A percentile compares a stretch with the other conserved stretches of the same genome.
phyloP scores from a whole-genome alignment of 306 rosid species.

The Cicer pinnatifidum region DNA sequence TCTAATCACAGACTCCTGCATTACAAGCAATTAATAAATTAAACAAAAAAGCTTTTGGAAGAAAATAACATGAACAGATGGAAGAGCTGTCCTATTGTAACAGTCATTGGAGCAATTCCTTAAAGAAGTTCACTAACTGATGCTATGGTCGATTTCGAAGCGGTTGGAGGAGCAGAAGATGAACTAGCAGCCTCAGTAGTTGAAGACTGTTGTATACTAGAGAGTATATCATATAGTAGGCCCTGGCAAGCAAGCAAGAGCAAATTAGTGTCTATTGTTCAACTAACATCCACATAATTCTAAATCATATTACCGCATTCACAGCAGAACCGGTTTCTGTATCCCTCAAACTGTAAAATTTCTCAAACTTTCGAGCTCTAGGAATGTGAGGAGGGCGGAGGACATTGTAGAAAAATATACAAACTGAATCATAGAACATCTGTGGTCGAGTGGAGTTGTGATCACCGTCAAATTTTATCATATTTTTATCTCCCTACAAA shows the following conservation, averaged over 20 bases:
- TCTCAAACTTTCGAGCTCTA: conserved; percentile 67
- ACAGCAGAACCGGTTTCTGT: conserved; percentile 65
- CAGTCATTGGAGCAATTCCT: conserved; percentile 55
- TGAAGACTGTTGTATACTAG: conserved; percentile 64
- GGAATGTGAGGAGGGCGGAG: conserved; percentile 79
- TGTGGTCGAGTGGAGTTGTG: conserved; percentile 98
- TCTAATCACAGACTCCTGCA: conserved; percentile 62
- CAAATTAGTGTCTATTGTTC: conserved; percentile 30
- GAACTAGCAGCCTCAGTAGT: conserved; percentile 76
- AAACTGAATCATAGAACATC: conserved; percentile 81
- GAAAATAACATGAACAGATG: conserved; percentile 27
- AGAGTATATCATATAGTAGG: conserved; percentile 69
- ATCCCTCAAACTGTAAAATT: conserved; percentile 74
- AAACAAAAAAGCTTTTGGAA: conserved; percentile 22
- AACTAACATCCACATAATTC: conserved; percentile 23
- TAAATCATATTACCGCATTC: conserved; percentile 67
- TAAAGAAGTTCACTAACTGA: conserved; percentile 65
- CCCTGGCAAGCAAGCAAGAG: conserved; percentile 54
- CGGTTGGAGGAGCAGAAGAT: conserved; percentile 69
- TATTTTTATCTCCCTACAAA: conserved; percentile 84
- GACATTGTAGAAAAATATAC: conserved; percentile 87
- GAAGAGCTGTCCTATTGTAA: conserved; percentile 46
- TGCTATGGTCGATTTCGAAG: conserved; percentile 48
- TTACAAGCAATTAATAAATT: conserved; percentile 38
- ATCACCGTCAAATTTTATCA: conserved; percentile 86